Percentiles rank a stretch among this genome's conserved stretches.
These are phyloP conservation scores for Myxozyma vanderwaltii DNA, from an alignment of 805 yeast species.

Conservation along the genomic window DNA sequence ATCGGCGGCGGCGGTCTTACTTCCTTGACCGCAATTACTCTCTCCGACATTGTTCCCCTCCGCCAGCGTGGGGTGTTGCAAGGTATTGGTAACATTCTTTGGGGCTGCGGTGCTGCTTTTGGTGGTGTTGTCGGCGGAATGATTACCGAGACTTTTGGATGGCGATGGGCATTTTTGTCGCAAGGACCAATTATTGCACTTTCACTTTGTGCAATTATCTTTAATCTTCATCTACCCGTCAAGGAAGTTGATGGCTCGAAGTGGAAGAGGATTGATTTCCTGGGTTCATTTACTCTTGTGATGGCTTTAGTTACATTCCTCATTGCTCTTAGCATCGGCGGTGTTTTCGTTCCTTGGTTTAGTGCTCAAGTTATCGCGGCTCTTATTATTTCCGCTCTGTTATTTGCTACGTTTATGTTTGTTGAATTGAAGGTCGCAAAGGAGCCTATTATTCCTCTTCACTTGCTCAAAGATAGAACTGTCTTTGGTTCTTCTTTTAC, in stretches of 20 bases:
- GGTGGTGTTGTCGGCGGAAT: conserved; percentile 65
- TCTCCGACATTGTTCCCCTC: conserved; percentile 73
- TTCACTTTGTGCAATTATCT: conserved; percentile 42
- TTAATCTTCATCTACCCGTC: conserved; percentile 30
- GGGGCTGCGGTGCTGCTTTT: conserved; percentile 71
- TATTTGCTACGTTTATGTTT: conserved; percentile 49
- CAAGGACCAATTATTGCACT: conserved; percentile 49
- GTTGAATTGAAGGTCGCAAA: conserved; percentile 55
- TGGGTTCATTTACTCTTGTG: conserved; percentile 63
- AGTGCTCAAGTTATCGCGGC: conserved; percentile 47
- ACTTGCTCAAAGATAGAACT: conserved; percentile 57
- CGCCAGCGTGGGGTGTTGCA: conserved; percentile 76
- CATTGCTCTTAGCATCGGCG: conserved; percentile 68
- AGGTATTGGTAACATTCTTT: conserved; percentile 77
- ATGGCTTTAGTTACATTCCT: conserved; percentile 57
- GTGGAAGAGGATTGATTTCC: conserved; percentile 62
- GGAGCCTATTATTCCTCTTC: conserved; percentile 70
- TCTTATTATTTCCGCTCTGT: conserved; percentile 42
- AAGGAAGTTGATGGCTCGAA: conserved; percentile 42
- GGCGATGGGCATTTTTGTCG: conserved; percentile 57
- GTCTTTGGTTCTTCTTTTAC: conserved; percentile 65
- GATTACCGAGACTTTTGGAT: conserved; percentile 55
- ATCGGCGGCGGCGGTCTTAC: conserved; percentile 91
- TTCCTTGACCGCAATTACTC: conserved; percentile 70
- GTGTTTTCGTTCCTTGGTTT: conserved; percentile 54